Evolutionary conservation across 176 grass and related monocot species (phyloP), one percentile per base, ranked within the genome.

Genomic region (Areca catechu): DNA sequence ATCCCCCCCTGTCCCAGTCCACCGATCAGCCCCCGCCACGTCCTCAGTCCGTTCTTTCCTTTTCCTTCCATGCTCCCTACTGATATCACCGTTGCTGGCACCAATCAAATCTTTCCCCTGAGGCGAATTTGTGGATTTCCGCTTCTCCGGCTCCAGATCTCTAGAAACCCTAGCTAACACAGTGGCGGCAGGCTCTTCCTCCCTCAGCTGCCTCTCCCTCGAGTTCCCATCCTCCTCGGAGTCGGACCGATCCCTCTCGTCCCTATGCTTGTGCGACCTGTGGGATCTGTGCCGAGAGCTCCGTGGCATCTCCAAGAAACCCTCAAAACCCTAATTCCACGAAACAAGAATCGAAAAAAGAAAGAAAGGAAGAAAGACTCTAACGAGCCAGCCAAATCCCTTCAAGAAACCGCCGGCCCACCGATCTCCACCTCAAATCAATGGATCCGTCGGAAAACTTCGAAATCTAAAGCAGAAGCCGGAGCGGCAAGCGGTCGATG

Each of bases 1-100:
- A 66, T 98, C 67, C 30, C 80, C 84, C 22, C 76, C 80, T 1
- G 81, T 82, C 30, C 88, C 87, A 60, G 72, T 91, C 92, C 92
- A 97, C 15, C 92, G 71, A 79, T 97, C 19, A 53, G 19, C 16
- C 4, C 25, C 15, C 12, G 21, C 7, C 20, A 4, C 54, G 2
- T 57, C 21, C 18, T 23, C 20, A 5, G 4, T 19, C 21, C 54
- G 2, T 15, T 57, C 54, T 24, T 25, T 57, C 54, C 54, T 18
- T 20, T 57, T 57, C 22, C 4, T 57, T 19, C 10, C 54, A 21
- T 22, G 20, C 20, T 57, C 54, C 54, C 22, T 15, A 1, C 14
- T 15, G 0, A 23, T 14, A 15, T 57, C 54, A 4, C 21, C 54
- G 20, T 23, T 57, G 19, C 21, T 24, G 22, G 21, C 2, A 18